phyloP scores from a whole-genome alignment of 2,329 filamentous ascomycete genomes.

The Penicillium sp. region DNA sequence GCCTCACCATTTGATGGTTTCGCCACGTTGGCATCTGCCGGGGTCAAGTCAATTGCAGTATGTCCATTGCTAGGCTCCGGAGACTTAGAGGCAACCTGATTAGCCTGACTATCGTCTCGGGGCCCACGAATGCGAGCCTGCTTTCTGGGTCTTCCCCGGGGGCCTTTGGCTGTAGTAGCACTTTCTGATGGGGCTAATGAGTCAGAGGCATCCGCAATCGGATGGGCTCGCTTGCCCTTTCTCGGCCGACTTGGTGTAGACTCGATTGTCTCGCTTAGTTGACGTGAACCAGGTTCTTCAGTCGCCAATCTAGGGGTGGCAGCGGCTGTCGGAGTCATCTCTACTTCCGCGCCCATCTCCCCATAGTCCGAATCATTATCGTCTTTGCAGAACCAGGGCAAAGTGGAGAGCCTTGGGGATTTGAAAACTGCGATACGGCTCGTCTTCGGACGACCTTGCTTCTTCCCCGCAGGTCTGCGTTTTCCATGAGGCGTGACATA shows the following conservation, averaged over 20 bases:
- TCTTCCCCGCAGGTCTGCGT: constrained; percentile 38
- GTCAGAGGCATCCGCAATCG: not conserved
- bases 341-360: not conserved
- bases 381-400: constrained; percentile 38
- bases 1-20: not conserved
- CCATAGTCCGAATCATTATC: constrained; percentile 8
- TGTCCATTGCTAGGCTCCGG: not conserved
- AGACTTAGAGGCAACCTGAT: not conserved
- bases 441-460: constrained; percentile 38
- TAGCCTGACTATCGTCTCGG: not conserved
- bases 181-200: not conserved
- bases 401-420: constrained; percentile 29
- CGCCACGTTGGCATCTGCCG: too few relatives aligned
- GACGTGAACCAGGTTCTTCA: not conserved
- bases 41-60: not conserved
- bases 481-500: constrained; percentile 43
- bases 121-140: not conserved
- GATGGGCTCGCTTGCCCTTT: not conserved
- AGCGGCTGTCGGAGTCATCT: not conserved
- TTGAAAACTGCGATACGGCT: constrained; percentile 45
- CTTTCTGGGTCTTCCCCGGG: not conserved
- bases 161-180: not conserved
- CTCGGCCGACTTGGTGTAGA: not conserved
- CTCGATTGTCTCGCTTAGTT: not conserved
- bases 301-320: not conserved